phyloP scores from a whole-genome alignment of 768 basidiomycete genomes.

The Fibroporia radiculosa region DNA sequence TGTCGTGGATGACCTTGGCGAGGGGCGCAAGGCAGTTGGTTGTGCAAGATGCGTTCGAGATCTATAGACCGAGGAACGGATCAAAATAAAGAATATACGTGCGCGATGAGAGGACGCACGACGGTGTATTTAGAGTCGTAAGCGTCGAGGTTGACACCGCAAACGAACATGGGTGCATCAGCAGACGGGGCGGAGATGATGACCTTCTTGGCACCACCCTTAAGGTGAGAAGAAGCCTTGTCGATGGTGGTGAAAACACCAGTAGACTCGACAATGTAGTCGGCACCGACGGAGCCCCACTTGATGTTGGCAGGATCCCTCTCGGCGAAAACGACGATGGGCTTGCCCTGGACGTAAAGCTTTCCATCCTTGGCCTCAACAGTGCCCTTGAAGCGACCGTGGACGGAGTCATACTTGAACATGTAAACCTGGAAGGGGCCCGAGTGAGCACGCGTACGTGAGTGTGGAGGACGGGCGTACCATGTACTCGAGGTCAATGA shows the following conservation, averaged over 20 bases:
- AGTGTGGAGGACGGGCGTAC: constrained; percentile 30
- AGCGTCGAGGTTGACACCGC: constrained; percentile 89
- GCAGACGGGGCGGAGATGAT: constrained; percentile 99
- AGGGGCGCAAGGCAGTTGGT: constrained; percentile 99
- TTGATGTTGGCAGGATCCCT: constrained; percentile 79
- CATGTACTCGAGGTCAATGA: constrained; percentile 98
- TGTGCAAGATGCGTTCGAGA: constrained; percentile 99
- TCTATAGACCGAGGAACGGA: constrained; percentile 37
- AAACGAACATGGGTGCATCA: constrained; percentile 92
- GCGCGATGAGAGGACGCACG: constrained; percentile 41
- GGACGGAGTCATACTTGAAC: constrained; percentile 96
- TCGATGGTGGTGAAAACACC: constrained; percentile 97
- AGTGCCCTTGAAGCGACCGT: constrained; percentile 85
- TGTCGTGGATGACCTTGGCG: constrained; percentile 97
- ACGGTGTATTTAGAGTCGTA: constrained; percentile 89
- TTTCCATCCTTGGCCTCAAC: constrained; percentile 83
- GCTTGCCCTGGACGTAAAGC: constrained; percentile 75
- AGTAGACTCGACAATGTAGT: constrained; percentile 96
- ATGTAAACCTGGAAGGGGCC: constrained; percentile 69
- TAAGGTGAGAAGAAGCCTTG: constrained; percentile 88
- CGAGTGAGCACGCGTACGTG: neutral
- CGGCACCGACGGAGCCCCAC: constrained; percentile 76
- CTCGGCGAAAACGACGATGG: constrained; percentile 75
- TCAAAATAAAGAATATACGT: too few species aligned
- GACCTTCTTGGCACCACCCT: constrained; percentile 99